A percentile compares a stretch with the other conserved stretches of the same genome.
phyloP scores from a whole-genome alignment of 2,329 filamentous ascomycete genomes.

The Trematosphaeria pertusa region DNA sequence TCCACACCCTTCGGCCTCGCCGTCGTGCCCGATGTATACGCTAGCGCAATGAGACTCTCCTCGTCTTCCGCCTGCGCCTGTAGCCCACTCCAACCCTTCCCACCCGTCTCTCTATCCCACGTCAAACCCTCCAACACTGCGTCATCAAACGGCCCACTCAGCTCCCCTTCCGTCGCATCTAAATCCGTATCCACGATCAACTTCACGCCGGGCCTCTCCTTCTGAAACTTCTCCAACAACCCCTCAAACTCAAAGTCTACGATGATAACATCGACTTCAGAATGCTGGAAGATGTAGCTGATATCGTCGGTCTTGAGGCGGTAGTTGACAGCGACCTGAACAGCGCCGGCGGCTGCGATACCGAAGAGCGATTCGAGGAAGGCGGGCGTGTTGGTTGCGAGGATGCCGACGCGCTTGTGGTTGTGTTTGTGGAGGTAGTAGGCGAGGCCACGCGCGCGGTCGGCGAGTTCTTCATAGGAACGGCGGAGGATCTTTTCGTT shows the following conservation, averaged over 20 bases:
- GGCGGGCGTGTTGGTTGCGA: conserved; percentile 91
- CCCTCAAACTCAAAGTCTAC: conserved; percentile 80
- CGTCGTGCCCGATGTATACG: conserved; percentile 94
- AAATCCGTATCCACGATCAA: conserved; percentile 86
- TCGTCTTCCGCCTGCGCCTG: conserved; percentile 75
- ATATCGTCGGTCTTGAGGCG: conserved; percentile 84
- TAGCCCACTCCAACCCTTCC: conserved; percentile 78
- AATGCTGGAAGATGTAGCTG: conserved; percentile 86
- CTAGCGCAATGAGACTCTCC: conserved; percentile 81
- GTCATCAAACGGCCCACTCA: conserved; percentile 81
- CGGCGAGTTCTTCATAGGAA: conserved; percentile 81
- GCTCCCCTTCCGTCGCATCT: conserved; percentile 74
- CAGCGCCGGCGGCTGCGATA: conserved; percentile 79
- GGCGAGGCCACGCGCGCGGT: conserved; percentile 84
- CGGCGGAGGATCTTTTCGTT: conserved; percentile 77
- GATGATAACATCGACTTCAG: conserved; percentile 85
- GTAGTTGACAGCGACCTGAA: conserved; percentile 78
- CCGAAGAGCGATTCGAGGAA: conserved; percentile 92
- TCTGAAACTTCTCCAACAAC: conserved; percentile 72
- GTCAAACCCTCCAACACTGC: conserved; percentile 81
- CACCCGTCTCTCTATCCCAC: conserved; percentile 71
- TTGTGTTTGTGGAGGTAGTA: conserved; percentile 82
- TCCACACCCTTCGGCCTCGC: conserved; percentile 91
- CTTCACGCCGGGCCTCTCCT: conserved; percentile 67
- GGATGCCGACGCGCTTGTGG: conserved; percentile 79